These are phyloP conservation scores for Ascomycota sp. DNA, from an alignment of 2,329 filamentous ascomycete genomes.

Conservation along the genomic window DNA sequence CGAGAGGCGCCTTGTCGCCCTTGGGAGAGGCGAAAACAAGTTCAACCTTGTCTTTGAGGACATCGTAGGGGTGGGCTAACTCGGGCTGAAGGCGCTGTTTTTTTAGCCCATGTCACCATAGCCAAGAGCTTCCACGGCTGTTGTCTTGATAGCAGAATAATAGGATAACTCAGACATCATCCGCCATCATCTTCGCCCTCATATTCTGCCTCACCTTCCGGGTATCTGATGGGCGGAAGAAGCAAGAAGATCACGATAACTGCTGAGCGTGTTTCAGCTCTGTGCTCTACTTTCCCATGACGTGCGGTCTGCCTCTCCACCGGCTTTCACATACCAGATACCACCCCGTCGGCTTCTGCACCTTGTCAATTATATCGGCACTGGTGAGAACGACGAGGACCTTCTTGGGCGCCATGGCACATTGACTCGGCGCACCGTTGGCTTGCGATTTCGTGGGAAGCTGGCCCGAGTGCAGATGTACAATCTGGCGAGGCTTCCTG, in stretches of 20 bases:
- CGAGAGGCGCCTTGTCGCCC: constrained; percentile 38
- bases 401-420: constrained; percentile 33
- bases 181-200: no score
- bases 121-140: not conserved
- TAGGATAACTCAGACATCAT: no score
- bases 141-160: no score
- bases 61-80: constrained; percentile 40
- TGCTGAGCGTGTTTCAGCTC: no score
- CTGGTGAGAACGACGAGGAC: constrained; percentile 52
- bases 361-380: constrained; percentile 23
- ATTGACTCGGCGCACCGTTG: no score
- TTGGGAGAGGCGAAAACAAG: constrained; percentile 37
- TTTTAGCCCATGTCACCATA: not conserved
- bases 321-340: constrained; percentile 28
- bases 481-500: no score
- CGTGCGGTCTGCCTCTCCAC: no score
- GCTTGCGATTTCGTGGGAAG: no score
- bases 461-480: no score
- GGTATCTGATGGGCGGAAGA: not conserved
- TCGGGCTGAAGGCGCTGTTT: constrained; percentile 23
- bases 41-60: constrained; percentile 29
- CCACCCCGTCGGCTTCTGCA: constrained; percentile 42
- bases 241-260: not conserved
- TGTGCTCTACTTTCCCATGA: no score
- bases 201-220: no score